phyloP scores from a whole-genome alignment of 2,329 filamentous ascomycete species.

The Aureobasidium mangrovei region DNA sequence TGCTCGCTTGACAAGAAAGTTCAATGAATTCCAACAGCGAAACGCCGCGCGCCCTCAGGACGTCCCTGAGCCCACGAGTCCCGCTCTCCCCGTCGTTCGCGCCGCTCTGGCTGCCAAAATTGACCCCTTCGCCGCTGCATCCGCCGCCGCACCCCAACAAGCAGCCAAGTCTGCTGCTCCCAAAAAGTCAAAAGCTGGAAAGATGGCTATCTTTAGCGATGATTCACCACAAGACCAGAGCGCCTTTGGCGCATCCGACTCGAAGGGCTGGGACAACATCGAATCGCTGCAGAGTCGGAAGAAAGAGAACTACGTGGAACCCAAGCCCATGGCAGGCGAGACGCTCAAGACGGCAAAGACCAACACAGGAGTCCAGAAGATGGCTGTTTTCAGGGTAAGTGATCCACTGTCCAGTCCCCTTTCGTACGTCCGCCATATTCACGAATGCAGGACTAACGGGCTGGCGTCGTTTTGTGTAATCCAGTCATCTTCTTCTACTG shows the following conservation, averaged over 20 bases:
- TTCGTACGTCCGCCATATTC: conserved; percentile 57
- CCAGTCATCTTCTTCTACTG: conserved; percentile 15
- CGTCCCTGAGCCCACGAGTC: conserved; percentile 63
- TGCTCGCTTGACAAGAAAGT: conserved; percentile 77
- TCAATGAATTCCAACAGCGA: conserved; percentile 79
- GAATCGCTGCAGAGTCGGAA: conserved; percentile 77
- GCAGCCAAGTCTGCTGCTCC: conserved; percentile 36
- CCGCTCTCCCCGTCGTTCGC: conserved; percentile 73
- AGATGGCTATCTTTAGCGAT: conserved; percentile 88
- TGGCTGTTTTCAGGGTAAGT: conserved; percentile 93
- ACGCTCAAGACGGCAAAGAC: conserved; percentile 81
- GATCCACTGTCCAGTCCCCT: conserved; percentile 25
- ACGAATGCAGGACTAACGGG: conserved; percentile 87
- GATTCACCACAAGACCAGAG: conserved; percentile 32
- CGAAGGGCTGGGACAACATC: conserved; percentile 86
- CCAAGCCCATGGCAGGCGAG: conserved; percentile 86
- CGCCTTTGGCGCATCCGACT: conserved; percentile 38
- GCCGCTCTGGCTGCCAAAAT: conserved; percentile 77
- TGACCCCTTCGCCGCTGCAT: conserved; percentile 63
- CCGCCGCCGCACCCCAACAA: conserved; percentile 58
- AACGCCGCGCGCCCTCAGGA: conserved; percentile 58
- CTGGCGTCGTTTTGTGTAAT: conserved; percentile 14
- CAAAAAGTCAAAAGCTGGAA: conserved; percentile 62
- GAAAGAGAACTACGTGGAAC: conserved; percentile 84
- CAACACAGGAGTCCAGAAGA: conserved; percentile 66